phyloP scores from a whole-genome alignment of 768 basidiomycete species.

The Suillus variegatus region DNA sequence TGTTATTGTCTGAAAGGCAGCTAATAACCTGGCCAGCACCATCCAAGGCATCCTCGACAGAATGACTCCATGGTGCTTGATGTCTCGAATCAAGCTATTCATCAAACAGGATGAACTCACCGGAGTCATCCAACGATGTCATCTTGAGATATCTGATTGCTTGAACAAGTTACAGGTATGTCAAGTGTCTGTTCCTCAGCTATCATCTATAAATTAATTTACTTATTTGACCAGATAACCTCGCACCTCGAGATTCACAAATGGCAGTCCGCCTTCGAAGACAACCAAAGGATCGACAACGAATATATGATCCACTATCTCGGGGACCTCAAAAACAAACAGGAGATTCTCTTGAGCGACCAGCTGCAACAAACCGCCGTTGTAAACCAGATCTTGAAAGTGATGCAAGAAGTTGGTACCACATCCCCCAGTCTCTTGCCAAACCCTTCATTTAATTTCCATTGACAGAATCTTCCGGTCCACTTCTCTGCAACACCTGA shows the following conservation, averaged over 20 bases:
- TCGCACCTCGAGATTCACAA: slow-evolving; percentile 47
- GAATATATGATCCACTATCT: slow-evolving; percentile 43
- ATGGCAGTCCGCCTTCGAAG: slow-evolving; percentile 49
- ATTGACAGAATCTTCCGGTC: slow-evolving; percentile 27
- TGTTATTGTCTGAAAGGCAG: background rate
- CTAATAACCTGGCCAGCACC: slow-evolving; percentile 20
- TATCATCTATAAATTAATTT: slow-evolving; percentile 1
- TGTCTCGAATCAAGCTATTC: slow-evolving; percentile 43
- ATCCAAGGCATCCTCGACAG: slow-evolving; percentile 37
- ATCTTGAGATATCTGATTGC: slow-evolving; percentile 47
- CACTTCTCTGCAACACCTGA: slow-evolving; percentile 25
- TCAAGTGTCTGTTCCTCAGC: background rate
- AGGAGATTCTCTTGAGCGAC: slow-evolving; percentile 35
- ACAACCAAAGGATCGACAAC: slow-evolving; percentile 43
- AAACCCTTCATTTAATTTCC: background rate
- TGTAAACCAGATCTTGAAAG: slow-evolving; percentile 43
- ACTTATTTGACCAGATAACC: slow-evolving; percentile 36
- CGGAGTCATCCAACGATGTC: slow-evolving; percentile 47
- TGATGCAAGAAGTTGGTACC: slow-evolving; percentile 49
- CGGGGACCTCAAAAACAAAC: slow-evolving; percentile 43
- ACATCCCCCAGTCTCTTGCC: background rate
- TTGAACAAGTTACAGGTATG: slow-evolving; percentile 48
- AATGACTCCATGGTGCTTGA: slow-evolving; percentile 46
- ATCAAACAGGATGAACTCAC: slow-evolving; percentile 46
- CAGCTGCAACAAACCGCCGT: slow-evolving; percentile 36